These are phyloP conservation scores for Rhynchosporium agropyri DNA, from an alignment of 2,329 filamentous ascomycete species.

Conservation along the genomic window DNA sequence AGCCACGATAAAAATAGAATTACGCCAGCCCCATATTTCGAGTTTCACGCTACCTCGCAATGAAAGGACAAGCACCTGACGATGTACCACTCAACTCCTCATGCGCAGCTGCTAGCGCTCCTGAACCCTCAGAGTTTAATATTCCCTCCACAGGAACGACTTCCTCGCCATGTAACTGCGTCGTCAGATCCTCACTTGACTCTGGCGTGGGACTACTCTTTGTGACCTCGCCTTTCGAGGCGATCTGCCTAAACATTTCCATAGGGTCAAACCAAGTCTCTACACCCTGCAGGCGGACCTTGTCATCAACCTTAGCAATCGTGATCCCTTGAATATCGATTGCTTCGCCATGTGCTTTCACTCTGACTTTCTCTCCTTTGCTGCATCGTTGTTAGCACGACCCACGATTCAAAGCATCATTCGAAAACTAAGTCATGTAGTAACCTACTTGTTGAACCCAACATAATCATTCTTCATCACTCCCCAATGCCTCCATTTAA, in stretches of 20 bases:
- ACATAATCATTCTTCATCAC: conserved; percentile 68
- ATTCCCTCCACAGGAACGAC: conserved; percentile 1
- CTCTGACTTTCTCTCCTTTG: conserved; percentile 63
- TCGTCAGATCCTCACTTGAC: conserved; percentile 24
- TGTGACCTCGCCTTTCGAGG: conserved; percentile 45
- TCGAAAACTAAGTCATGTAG: neutral
- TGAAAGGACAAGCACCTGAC: conserved; percentile 17
- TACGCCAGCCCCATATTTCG: too few species aligned
- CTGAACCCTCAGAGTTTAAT: neutral
- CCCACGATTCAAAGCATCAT: neutral
- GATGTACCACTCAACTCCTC: conserved; percentile 11
- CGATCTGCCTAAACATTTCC: conserved; percentile 69
- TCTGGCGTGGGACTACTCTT: conserved; percentile 11
- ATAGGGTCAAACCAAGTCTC: conserved; percentile 69
- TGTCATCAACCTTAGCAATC: conserved; percentile 62
- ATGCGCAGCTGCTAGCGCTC: neutral
- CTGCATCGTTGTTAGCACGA: conserved; percentile 43
- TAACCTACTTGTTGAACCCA: conserved; percentile 61
- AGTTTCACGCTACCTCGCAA: conserved; percentile 3
- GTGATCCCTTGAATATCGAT: conserved; percentile 68
- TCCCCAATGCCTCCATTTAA: conserved; percentile 71
- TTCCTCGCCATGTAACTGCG: conserved; percentile 28
- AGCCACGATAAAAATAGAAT: too few species aligned
- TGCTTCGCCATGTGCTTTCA: conserved; percentile 60
- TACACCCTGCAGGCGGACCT: conserved; percentile 58